These are phyloP conservation scores for Vitis hybrid DNA, from an alignment of 177 flowering plant genomes.

Conservation along the genomic window DNA sequence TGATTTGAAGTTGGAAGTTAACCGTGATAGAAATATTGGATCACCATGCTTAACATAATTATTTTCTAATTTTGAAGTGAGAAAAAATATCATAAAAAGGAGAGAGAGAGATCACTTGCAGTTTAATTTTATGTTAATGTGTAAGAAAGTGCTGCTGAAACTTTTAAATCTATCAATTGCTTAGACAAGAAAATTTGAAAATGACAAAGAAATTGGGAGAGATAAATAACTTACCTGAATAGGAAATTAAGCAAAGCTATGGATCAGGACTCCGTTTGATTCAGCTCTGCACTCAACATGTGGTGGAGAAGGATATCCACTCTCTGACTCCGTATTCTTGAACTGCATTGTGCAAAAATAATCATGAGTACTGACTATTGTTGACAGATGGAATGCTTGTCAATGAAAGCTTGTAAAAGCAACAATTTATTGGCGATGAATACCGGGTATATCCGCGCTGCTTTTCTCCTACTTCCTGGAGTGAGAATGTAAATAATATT, in stretches of 20 bases:
- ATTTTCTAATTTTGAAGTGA: too few species aligned
- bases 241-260: constrained; percentile 13
- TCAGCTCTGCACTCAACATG: constrained; percentile 71
- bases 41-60: too few species aligned
- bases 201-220: neutral
- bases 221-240: constrained; percentile 2
- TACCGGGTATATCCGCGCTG: constrained; percentile 53
- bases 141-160: too few species aligned
- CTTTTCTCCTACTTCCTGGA: constrained; percentile 37
- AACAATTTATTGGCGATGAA: constrained; percentile 1
- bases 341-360: constrained; percentile 35
- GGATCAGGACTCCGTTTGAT: constrained; percentile 19
- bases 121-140: too few species aligned
- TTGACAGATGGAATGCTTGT: neutral
- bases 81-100: too few species aligned
- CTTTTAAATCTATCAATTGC: too few species aligned
- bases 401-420: neutral
- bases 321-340: constrained; percentile 77
- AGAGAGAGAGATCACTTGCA: too few species aligned
- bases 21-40: too few species aligned
- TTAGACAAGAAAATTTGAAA: too few species aligned
- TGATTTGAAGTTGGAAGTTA: too few species aligned
- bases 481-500: neutral
- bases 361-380: neutral
- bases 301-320: constrained; percentile 86